Percentiles rank a stretch among this genome's conserved stretches.
Evolutionary conservation across 768 basidiomycete species (phyloP).

Genomic region (Auricularia auricula-judae): DNA sequence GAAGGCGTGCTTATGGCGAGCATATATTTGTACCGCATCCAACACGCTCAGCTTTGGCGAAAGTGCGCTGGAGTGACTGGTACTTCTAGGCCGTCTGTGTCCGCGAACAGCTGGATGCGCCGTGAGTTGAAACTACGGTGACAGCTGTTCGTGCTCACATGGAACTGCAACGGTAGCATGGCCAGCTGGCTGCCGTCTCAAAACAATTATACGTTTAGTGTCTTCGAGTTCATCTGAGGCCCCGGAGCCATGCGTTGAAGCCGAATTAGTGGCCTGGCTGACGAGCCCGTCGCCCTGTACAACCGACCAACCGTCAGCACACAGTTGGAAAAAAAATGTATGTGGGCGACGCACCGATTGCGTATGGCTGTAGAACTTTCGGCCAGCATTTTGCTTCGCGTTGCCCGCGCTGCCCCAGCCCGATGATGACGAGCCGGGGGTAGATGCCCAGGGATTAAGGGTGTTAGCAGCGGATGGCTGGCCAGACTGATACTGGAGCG

Average conservation of each 20-base stretch:
- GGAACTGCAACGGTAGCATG: neutral
- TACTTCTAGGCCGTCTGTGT: slow-evolving; percentile 39
- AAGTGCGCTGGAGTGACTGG: slow-evolving; percentile 43
- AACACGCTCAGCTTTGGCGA: slow-evolving; percentile 40
- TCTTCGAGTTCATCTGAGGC: slow-evolving; percentile 8
- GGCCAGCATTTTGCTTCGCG: slow-evolving; percentile 59
- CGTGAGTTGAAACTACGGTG: too few relatives aligned
- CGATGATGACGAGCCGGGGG: slow-evolving; percentile 27
- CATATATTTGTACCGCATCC: slow-evolving; percentile 51
- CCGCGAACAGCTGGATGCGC: too few relatives aligned
- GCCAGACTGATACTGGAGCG: slow-evolving; percentile 46
- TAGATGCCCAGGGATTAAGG: slow-evolving; percentile 24
- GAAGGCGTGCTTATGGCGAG: slow-evolving; percentile 50
- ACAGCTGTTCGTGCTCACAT: too few relatives aligned
- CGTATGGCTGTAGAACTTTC: slow-evolving; percentile 59
- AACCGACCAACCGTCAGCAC: neutral
- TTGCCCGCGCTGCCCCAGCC: slow-evolving; percentile 54
- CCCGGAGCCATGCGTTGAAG: slow-evolving; percentile 14
- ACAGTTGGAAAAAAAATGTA: slow-evolving; percentile 3
- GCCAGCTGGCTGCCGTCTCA: neutral
- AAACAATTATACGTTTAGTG: neutral
- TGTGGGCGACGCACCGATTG: slow-evolving; percentile 30
- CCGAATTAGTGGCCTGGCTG: slow-evolving; percentile 48
- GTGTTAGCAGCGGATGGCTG: slow-evolving; percentile 20
- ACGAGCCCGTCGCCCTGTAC: slow-evolving; percentile 46